These are phyloP conservation scores for Fusarium lyarnte DNA, from an alignment of 2,329 filamentous ascomycete genomes.

Conservation along the genomic window DNA sequence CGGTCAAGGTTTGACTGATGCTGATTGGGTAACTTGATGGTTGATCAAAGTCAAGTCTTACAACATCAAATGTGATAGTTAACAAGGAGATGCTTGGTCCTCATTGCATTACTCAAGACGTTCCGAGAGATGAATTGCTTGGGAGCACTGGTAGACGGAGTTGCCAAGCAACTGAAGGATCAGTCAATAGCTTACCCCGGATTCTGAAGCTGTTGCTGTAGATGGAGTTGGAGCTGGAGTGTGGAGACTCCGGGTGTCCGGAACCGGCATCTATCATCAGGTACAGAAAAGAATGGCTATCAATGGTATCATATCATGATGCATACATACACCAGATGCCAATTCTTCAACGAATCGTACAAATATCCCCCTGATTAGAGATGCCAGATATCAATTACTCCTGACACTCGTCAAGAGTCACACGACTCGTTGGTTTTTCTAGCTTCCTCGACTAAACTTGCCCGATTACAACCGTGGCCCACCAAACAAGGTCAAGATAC, in stretches of 20 bases:
- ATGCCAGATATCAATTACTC: neutral
- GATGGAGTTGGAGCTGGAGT: constrained; percentile 2
- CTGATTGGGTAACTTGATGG: neutral
- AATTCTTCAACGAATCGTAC: neutral
- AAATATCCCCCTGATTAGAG: neutral
- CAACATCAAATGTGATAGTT: neutral
- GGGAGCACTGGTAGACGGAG: neutral
- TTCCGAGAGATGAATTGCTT: neutral
- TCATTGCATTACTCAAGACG: neutral
- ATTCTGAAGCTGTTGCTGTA: constrained; percentile 18
- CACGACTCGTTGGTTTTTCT: constrained; percentile 13
- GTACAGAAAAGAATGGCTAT: constrained; percentile 20
- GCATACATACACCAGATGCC: neutral
- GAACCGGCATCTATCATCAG: constrained; percentile 10
- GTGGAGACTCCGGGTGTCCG: constrained; percentile 22
- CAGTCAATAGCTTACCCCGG: constrained; percentile 18
- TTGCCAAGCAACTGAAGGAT: constrained; percentile 14
- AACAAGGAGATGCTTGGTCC: neutral
- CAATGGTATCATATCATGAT: neutral
- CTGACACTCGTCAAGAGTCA: constrained; percentile 4
- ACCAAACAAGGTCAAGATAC: neutral
- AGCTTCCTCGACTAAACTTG: constrained; percentile 17
- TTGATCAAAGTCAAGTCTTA: neutral
- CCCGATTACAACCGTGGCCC: neutral
- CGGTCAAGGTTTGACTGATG: neutral